Evolutionary conservation across 169 alveolate species (phyloP), one percentile per base, ranked within the genome.

Genomic region (Eimeria necatrix): DNA sequence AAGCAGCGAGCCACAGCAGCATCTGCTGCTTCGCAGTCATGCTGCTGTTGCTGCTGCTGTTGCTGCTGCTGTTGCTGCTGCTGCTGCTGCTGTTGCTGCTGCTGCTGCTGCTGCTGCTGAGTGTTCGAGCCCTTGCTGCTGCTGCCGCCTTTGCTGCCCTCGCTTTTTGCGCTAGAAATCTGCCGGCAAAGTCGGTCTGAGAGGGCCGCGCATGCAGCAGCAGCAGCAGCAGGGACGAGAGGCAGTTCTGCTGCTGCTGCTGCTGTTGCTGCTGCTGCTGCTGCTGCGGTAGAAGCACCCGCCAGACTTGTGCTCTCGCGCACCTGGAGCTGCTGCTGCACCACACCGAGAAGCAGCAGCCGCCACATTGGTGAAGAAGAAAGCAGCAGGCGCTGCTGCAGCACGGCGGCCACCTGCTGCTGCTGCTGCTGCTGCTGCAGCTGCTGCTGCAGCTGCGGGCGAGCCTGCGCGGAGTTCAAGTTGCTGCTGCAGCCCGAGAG

Each of bases 391-490:
- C 26, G 91, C 59, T 83, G 73, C 91, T 83, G 91, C 91, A 83
- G 76, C 91, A 83, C 32, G 9, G 51, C 32, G 46, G 26, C 10
- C 59, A 83, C 76, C 46, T 83, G 76, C 76, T 32, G 91, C 32
- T 83, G 59, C 2, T 83, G 91, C 76, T 59, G 73, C 91, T 59
- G 91, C 91, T 56, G 91, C 60, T 83, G 91, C 91, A 22, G 91
- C 91, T 56, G 91, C 91, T 7, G 78, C 76, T 83, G 91, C 91
- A 83, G 41, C 78, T 83, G 73, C n/a, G 91, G 78, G 51, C 91
- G 91, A 6, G 78, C 78, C 52, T 56, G 76, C 32, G n/a, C 41
- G 4, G 59, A 24, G 60, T 3, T 53, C 91, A 83, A n/a, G 76
- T 56, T 83, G 91, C 78, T 59, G 91, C 91, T 53, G 91, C 91